Base-by-base conservation (phyloP, 768 basidiomycete species). In the Boletellus sp. region DNA sequence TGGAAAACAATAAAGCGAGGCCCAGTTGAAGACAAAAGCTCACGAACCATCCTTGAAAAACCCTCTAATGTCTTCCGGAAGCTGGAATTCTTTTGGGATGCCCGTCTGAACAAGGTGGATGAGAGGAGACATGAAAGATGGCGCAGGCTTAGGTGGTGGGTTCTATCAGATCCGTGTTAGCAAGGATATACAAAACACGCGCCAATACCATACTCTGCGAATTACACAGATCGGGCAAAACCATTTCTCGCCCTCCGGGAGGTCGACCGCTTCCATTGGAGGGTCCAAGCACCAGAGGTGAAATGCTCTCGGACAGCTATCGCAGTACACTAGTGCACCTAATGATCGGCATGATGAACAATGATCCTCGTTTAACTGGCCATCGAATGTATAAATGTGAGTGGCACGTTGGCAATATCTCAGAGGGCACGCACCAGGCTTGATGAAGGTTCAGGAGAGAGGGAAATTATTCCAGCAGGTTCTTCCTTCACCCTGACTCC, bases 221-320 rank as follows among this genome's bases (percentile, higher is more conserved):
- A 83, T 74, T 47, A 71, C 68, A 70, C 88, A 90, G 47, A 78
- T 74, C 35, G 84, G 85, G 69, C 90, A 91, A 70, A 83, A 90
- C 85, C 87, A 93, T 64, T 80, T 77, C 42, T 76, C 72, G 58
- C 84, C 80, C 70, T 90, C 88, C 12, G 89, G 87, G 39, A 96
- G 81, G 68, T 96, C 92, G 53, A 87, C 78, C 42, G 83, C 74
- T 54, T 94, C 90, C 75, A 97, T 80, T 19, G 96, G 96, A 46
- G 96, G 96, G 68, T 99, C 89, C 56, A 99, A 78, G 69, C 96
- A 99, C 80, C 88, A 85, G 52, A 98, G 83, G 71, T 99, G 96
- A 69, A 96, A 99, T 7, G 94, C 92, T 55, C 87, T 75, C 32
- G 95, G 91, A 66, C 96, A 99, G 17, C 94, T 94, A 68, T 98